A percentile compares a stretch with the other conserved stretches of the same genome.
Conservation (phyloP, 2,329 filamentous ascomycete species). For the Cryphonectria nitschkei region DNA sequence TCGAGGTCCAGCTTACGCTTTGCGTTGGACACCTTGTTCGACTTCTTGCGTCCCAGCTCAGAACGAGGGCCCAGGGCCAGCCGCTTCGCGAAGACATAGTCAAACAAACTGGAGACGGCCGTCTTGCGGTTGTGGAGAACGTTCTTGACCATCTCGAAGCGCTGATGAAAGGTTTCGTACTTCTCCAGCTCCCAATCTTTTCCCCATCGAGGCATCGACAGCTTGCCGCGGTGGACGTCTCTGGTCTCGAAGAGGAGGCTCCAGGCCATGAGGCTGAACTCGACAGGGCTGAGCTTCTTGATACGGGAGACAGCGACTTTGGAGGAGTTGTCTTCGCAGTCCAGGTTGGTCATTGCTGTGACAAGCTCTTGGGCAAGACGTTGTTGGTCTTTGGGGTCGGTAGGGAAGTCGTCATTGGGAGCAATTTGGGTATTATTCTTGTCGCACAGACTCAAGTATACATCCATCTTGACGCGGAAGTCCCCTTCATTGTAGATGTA, state of each 20-base stretch:
- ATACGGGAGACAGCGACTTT: background rate
- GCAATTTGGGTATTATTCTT: background rate
- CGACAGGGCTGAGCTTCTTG: conserved; percentile 7
- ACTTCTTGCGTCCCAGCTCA: conserved; percentile 1
- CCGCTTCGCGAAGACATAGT: conserved; percentile 10
- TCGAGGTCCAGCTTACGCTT: conserved; percentile 1
- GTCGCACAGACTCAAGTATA: background rate
- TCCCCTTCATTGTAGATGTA: conserved; percentile 2
- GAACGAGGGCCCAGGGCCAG: background rate
- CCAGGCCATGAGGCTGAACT: conserved; percentile 17
- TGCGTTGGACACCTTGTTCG: conserved; percentile 6
- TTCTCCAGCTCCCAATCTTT: background rate
- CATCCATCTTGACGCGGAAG: conserved; percentile 8
- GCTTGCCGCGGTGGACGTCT: background rate
- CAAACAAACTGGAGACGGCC: conserved; percentile 7
- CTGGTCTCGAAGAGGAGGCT: conserved; percentile 12
- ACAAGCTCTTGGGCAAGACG: conserved; percentile 1
- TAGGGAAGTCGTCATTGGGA: background rate
- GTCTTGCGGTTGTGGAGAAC: conserved; percentile 1
- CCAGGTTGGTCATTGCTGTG: conserved; percentile 9
- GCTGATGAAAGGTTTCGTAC: background rate
- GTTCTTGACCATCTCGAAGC: background rate
- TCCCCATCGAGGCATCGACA: conserved; percentile 15
- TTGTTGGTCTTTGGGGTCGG: background rate
- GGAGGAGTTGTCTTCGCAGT: background rate